A percentile compares a stretch with the other conserved stretches of the same genome.
Evolutionary conservation across 306 rosid genomes (phyloP).

Genomic region (Spatholobus suberectus): DNA sequence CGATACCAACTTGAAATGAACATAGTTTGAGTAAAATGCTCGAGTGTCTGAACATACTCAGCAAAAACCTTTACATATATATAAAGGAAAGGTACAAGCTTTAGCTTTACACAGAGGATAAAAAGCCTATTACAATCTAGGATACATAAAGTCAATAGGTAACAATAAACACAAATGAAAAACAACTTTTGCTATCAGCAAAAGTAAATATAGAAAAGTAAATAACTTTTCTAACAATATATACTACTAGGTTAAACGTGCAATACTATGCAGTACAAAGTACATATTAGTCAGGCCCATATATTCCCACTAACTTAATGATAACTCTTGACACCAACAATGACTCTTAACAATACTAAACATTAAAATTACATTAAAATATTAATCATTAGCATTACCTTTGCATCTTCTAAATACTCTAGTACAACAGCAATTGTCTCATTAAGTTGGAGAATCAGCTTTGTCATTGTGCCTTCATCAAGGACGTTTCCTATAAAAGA

Average conservation of each 20-base stretch:
- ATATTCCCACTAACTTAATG: neutral
- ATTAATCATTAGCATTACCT: slow-evolving; percentile 55
- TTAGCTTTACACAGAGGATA: no score
- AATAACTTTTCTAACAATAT: no score
- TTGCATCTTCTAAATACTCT: slow-evolving; percentile 91
- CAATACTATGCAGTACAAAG: neutral
- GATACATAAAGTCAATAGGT: no score
- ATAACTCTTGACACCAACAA: neutral
- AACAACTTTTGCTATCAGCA: no score
- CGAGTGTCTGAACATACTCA: no score
- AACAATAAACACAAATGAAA: no score
- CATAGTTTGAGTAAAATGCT: no score
- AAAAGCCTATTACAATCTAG: no score
- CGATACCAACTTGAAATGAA: no score
- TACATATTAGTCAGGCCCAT: neutral
- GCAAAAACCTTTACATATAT: no score
- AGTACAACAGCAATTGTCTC: slow-evolving; percentile 80
- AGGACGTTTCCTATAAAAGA: slow-evolving; percentile 57
- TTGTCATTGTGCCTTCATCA: slow-evolving; percentile 62
- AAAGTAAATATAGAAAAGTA: no score
- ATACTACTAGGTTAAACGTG: neutral
- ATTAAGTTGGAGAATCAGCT: slow-evolving; percentile 74
- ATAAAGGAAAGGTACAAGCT: no score
- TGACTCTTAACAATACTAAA: neutral
- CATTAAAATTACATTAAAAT: slow-evolving; percentile 32